Percentiles rank a stretch among this genome's conserved stretches.
phyloP scores from a whole-genome alignment of 2,329 filamentous ascomycete species.

The Arthrobotrys sphaeroides region DNA sequence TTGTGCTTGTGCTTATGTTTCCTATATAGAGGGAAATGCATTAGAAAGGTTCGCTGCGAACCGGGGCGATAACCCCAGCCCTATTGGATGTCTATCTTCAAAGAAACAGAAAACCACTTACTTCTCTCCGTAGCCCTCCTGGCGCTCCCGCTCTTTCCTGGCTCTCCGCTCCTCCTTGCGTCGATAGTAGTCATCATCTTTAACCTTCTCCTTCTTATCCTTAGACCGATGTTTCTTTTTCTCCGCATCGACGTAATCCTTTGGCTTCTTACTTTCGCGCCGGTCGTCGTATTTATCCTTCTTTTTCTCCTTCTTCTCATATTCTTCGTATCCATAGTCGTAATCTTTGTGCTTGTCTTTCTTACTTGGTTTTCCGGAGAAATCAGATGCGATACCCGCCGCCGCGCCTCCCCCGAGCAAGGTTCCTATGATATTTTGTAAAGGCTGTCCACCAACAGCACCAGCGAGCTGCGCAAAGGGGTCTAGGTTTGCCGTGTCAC shows the following conservation, averaged over 20 bases:
- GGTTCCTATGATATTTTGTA: constrained; percentile 55
- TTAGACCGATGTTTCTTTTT: constrained; percentile 53
- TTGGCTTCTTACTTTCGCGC: constrained; percentile 44
- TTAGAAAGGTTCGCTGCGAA: not conserved
- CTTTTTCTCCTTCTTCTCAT: constrained; percentile 39
- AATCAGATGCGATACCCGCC: constrained; percentile 30
- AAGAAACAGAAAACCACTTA: not conserved
- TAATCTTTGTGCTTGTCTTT: constrained; percentile 51
- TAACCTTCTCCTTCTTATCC: constrained; percentile 51
- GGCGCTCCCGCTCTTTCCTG: constrained; percentile 38
- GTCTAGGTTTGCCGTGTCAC: constrained; percentile 51
- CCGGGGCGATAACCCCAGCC: too few species aligned
- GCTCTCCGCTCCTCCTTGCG: constrained; percentile 45
- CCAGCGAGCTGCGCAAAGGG: constrained; percentile 53
- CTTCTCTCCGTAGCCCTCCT: constrained; percentile 34
- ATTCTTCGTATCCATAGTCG: constrained; percentile 30
- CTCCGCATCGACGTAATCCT: constrained; percentile 41
- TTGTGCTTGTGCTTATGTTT: constrained; percentile 36
- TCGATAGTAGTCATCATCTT: constrained; percentile 52
- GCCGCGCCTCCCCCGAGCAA: constrained; percentile 52
- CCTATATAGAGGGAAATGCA: not conserved
- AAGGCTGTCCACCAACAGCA: constrained; percentile 49
- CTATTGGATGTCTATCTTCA: not conserved
- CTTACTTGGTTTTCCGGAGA: constrained; percentile 14
- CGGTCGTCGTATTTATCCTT: constrained; percentile 52